These are phyloP conservation scores for Sporothrix brasiliensis DNA, from an alignment of 2,329 filamentous ascomycete species.

Conservation along the genomic window DNA sequence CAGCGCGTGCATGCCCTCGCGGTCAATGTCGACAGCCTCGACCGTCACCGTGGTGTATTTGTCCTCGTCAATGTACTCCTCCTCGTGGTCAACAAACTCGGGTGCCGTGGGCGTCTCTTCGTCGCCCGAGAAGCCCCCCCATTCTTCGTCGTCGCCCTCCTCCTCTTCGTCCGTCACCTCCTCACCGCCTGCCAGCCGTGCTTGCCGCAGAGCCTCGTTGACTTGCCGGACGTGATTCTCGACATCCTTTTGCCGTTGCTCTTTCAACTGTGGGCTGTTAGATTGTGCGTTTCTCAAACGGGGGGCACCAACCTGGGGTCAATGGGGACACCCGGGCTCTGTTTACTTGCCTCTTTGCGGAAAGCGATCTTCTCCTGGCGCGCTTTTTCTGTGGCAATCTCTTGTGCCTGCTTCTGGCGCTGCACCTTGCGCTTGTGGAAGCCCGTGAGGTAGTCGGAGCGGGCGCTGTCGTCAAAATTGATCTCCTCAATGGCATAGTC, in stretches of 20 bases:
- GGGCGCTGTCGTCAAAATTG: constrained; percentile 76
- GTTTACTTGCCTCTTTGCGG: constrained; percentile 64
- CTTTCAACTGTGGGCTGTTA: constrained; percentile 64
- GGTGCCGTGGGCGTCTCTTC: constrained; percentile 37
- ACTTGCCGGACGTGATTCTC: constrained; percentile 80
- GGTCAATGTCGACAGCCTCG: constrained; percentile 80
- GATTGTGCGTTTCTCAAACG: too few relatives aligned
- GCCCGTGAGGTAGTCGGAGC: constrained; percentile 86
- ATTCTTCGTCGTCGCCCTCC: constrained; percentile 50
- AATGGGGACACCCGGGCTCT: too few relatives aligned
- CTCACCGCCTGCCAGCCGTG: constrained; percentile 52
- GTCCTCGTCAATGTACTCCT: constrained; percentile 96
- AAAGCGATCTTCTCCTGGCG: constrained; percentile 74
- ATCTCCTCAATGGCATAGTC: constrained; percentile 72
- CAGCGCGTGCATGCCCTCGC: constrained; percentile 68
- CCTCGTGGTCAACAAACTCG: constrained; percentile 73
- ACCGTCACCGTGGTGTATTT: constrained; percentile 94
- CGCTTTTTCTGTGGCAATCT: constrained; percentile 74
- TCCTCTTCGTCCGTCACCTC: constrained; percentile 52
- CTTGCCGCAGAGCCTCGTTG: constrained; percentile 67
- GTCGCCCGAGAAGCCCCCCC: constrained; percentile 65
- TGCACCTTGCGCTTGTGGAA: constrained; percentile 95
- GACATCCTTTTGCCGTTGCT: constrained; percentile 79
- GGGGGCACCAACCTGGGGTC: too few relatives aligned
- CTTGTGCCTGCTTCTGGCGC: constrained; percentile 81